Conservation (phyloP, 2,329 filamentous ascomycete genomes). For the Ilyonectria robusta region DNA sequence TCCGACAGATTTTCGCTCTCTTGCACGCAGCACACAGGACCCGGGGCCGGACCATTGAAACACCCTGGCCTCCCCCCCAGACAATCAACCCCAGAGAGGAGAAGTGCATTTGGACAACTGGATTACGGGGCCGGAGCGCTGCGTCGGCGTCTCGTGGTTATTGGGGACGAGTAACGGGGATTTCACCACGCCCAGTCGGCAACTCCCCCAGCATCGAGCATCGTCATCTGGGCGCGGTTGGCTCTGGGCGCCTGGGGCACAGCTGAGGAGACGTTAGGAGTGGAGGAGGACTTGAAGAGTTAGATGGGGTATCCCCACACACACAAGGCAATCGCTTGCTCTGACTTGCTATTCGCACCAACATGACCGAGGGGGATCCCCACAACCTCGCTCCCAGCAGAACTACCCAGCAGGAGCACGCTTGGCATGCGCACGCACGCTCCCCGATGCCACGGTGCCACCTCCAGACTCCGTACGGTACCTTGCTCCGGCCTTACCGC, state of each 20-base stretch:
- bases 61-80: slow-evolving; percentile 34
- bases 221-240: slow-evolving; percentile 16
- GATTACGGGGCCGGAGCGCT: slow-evolving; percentile 14
- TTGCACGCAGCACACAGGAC: slow-evolving; percentile 21
- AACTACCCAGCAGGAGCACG: neutral
- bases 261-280: slow-evolving; percentile 6
- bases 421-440: slow-evolving; percentile 8
- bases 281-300: neutral
- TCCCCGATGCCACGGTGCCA: slow-evolving; percentile 41
- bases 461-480: slow-evolving; percentile 40
- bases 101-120: slow-evolving; percentile 38
- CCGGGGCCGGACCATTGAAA: slow-evolving; percentile 36
- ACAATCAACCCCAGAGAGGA: slow-evolving; percentile 35
- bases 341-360: slow-evolving; percentile 28
- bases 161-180: slow-evolving; percentile 11
- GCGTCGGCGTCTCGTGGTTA: slow-evolving; percentile 14
- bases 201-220: slow-evolving; percentile 3
- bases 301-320: slow-evolving; percentile 1
- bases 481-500: slow-evolving; percentile 31
- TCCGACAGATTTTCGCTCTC: slow-evolving; percentile 30
- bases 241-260: slow-evolving; percentile 11
- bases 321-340: neutral
- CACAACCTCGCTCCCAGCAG: slow-evolving; percentile 16
- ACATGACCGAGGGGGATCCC: slow-evolving; percentile 33
- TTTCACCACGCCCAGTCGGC: slow-evolving; percentile 7